Evolutionary conservation across 2,329 filamentous ascomycete species (phyloP).

Genomic region (Hortaea werneckii): DNA sequence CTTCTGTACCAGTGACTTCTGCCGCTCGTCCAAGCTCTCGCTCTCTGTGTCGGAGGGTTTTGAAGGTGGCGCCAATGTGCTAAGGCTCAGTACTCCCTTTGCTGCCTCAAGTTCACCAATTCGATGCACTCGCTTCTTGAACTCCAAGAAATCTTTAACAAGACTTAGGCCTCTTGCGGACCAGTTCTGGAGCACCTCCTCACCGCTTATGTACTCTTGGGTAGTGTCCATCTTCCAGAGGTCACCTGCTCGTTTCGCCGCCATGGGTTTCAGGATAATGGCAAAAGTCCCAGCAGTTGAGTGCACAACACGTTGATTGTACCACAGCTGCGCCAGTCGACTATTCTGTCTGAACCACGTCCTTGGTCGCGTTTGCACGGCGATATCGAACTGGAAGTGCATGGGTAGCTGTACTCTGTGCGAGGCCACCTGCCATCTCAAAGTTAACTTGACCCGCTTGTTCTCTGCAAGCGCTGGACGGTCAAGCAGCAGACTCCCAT

Average conservation of each 20-base stretch:
- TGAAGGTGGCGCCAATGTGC: constrained; percentile 36
- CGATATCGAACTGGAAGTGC: constrained; percentile 71
- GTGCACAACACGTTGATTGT: constrained; percentile 73
- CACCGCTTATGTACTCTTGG: constrained; percentile 91
- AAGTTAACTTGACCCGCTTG: constrained; percentile 76
- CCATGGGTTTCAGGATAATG: constrained; percentile 72
- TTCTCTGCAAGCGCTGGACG: constrained; percentile 76
- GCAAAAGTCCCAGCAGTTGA: constrained; percentile 82
- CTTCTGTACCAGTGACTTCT: constrained; percentile 38
- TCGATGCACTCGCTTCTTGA: constrained; percentile 63
- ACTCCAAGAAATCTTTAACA: constrained; percentile 73
- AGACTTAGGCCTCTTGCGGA: constrained; percentile 80
- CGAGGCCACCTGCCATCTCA: constrained; percentile 79
- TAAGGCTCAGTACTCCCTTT: constrained; percentile 46
- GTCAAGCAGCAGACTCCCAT: constrained; percentile 87
- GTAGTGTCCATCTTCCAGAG: constrained; percentile 94
- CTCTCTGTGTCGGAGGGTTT: constrained; percentile 12
- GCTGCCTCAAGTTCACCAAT: constrained; percentile 71
- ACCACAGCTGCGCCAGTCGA: constrained; percentile 80
- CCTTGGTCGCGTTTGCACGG: constrained; percentile 72
- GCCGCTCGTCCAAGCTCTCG: constrained; percentile 17
- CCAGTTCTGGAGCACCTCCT: constrained; percentile 79
- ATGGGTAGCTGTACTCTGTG: constrained; percentile 79
- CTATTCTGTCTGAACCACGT: constrained; percentile 77
- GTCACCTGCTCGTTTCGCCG: constrained; percentile 83